Percentiles rank a stretch among this genome's conserved stretches.
Evolutionary conservation across 192 early-diverging fungal genomes (phyloP).

Genomic region (Helicostylum pulchrum): DNA sequence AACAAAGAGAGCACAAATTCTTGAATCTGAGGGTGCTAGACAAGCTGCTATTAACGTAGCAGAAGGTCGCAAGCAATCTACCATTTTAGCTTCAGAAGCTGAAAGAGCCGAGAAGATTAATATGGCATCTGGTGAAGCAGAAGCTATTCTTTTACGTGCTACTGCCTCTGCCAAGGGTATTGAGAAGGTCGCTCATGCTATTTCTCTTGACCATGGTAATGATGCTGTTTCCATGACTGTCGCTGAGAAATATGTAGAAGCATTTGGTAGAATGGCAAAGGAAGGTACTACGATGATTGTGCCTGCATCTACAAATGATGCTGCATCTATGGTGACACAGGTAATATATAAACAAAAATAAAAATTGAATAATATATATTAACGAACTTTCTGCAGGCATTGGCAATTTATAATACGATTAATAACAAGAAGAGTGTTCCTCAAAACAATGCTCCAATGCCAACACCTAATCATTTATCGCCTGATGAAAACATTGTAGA

Average conservation of each 20-base stretch:
- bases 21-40: conserved; percentile 76
- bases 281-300: conserved; percentile 87
- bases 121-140: conserved; percentile 83
- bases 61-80: conserved; percentile 88
- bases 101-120: conserved; percentile 87
- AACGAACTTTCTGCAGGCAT: conserved; percentile 19
- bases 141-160: conserved; percentile 83
- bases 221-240: conserved; percentile 88
- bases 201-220: conserved; percentile 61
- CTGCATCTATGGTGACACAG: conserved; percentile 88
- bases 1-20: conserved; percentile 93
- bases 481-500: background rate
- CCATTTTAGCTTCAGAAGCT: conserved; percentile 95
- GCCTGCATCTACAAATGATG: conserved; percentile 79
- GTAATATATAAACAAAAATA: conserved; percentile 28
- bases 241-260: conserved; percentile 96
- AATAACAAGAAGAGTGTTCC: conserved; percentile 35
- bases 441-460: too few species aligned
- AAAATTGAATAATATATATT: background rate
- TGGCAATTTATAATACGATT: conserved; percentile 51
- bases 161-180: conserved; percentile 80
- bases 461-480: background rate
- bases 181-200: conserved; percentile 74
- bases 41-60: conserved; percentile 97
- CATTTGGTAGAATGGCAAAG: conserved; percentile 90